Percentiles rank a stretch among this genome's conserved stretches.
Evolutionary conservation across 257 asterid species (phyloP).

Genomic region (Hygrophila difformis): DNA sequence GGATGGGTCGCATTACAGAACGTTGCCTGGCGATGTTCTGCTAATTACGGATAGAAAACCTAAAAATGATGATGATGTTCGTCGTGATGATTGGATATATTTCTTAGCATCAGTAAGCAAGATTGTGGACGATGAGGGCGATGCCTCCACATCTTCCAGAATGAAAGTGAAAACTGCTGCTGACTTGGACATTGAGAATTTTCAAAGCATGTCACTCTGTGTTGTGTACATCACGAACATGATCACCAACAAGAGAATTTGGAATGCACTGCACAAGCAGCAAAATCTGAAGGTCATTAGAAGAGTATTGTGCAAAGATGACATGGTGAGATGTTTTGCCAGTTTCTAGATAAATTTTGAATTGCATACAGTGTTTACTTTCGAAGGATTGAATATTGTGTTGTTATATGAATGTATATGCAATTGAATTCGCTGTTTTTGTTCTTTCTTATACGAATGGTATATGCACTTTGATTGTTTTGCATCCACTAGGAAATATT

Average conservation of each 20-base stretch:
- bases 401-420: background rate
- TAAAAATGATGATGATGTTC: conserved; percentile 24
- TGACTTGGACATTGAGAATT: conserved; percentile 8
- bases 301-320: conserved; percentile 20
- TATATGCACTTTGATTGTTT: no score
- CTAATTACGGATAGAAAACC: conserved; percentile 31
- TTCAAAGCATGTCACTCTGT: conserved; percentile 7
- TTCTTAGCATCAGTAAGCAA: conserved; percentile 34
- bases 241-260: conserved; percentile 28
- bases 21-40: conserved; percentile 44
- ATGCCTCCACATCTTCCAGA: conserved; percentile 17
- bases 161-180: conserved; percentile 19
- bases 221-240: conserved; percentile 37
- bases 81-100: conserved; percentile 19
- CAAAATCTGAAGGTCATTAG: conserved; percentile 24
- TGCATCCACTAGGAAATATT: no score
- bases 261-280: conserved; percentile 35
- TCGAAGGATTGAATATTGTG: no score
- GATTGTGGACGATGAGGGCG: conserved; percentile 17
- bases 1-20: conserved; percentile 34
- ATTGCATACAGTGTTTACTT: no score
- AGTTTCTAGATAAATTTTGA: background rate
- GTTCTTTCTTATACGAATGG: background rate
- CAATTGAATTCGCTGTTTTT: no score
- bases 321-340: conserved; percentile 21